Percentiles rank a stretch among this genome's conserved stretches.
Conservation (phyloP, 2,329 filamentous ascomycete genomes). For the Chaetomiaceae sp. region DNA sequence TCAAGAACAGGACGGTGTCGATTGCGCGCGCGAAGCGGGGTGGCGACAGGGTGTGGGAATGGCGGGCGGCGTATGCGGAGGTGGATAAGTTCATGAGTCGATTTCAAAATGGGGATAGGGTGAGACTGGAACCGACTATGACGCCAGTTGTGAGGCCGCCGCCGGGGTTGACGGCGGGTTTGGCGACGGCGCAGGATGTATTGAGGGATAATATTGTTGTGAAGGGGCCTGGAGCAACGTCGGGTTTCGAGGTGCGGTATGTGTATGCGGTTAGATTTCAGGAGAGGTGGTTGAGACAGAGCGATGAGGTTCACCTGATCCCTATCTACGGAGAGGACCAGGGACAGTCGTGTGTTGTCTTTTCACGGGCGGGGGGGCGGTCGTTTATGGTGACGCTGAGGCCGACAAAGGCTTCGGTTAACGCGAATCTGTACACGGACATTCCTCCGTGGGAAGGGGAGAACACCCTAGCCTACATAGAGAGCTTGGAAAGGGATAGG, state of each 20-base stretch:
- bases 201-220: no score
- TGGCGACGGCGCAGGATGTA: no score
- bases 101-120: no score
- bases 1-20: no score
- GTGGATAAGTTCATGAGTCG: no score
- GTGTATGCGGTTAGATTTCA: background rate
- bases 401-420: background rate
- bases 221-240: background rate
- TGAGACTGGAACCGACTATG: no score
- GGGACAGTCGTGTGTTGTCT: background rate
- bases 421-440: slow-evolving; percentile 1
- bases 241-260: background rate
- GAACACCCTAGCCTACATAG: background rate
- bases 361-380: background rate
- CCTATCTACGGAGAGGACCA: background rate
- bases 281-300: background rate
- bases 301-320: background rate
- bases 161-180: no score
- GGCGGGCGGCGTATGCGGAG: no score
- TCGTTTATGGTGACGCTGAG: background rate
- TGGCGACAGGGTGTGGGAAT: no score
- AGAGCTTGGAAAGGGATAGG: background rate
- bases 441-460: slow-evolving; percentile 10
- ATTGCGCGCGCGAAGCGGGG: no score
- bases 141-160: no score